A percentile compares a stretch with the other conserved stretches of the same genome.
Conservation (phyloP, 305 asterid genomes). For the Vinca major region DNA sequence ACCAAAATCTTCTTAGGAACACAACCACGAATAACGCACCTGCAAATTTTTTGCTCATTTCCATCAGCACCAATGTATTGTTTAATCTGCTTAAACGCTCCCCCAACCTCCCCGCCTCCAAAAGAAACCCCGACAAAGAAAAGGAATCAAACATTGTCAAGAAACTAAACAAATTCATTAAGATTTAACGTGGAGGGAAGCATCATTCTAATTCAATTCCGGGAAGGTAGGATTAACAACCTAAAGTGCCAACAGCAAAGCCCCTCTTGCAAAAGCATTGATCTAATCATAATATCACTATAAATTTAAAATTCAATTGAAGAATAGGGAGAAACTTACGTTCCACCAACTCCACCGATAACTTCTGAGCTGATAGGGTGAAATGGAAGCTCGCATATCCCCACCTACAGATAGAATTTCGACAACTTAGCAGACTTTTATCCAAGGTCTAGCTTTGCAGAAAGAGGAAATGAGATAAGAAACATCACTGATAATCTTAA, state of each 20-base stretch:
- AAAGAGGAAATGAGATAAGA: neutral
- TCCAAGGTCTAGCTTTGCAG: neutral
- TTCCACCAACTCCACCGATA: slow-evolving; percentile 96
- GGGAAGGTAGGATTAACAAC: neutral
- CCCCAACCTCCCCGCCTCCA: neutral
- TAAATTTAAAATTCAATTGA: slow-evolving; percentile 13
- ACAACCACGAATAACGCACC: slow-evolving; percentile 98
- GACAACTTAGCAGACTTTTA: slow-evolving; percentile 8
- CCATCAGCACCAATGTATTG: neutral
- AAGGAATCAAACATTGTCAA: neutral
- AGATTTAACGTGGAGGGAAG: neutral
- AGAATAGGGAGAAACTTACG: slow-evolving; percentile 47
- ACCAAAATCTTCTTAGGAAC: slow-evolving; percentile 99
- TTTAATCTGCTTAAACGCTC: neutral
- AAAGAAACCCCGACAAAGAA: neutral
- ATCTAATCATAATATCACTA: neutral
- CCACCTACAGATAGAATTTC: slow-evolving; percentile 47
- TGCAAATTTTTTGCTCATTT: slow-evolving; percentile 28
- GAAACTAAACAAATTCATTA: neutral
- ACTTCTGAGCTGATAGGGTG: slow-evolving; percentile 93
- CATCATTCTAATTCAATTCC: neutral
- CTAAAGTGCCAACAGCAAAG: neutral
- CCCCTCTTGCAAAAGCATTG: neutral
- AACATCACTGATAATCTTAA: neutral
- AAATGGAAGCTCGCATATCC: slow-evolving; percentile 96